phyloP scores from a whole-genome alignment of 768 basidiomycete genomes.

The Pilatotrama ljubarskyi region DNA sequence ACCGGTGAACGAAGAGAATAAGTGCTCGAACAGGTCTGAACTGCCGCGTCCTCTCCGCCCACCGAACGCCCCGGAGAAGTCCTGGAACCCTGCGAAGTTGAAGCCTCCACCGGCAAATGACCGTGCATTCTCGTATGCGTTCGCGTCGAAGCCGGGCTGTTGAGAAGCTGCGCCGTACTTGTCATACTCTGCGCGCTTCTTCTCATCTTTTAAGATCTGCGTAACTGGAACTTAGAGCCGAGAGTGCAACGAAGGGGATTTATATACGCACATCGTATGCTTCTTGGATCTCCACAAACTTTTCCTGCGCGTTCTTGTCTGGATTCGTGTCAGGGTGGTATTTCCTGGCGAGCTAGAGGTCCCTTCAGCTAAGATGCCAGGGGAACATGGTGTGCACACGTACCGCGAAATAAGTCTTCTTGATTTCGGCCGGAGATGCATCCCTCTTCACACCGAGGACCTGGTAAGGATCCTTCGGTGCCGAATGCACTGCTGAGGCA shows the following conservation, averaged over 20 bases:
- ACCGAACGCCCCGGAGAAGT: conserved; percentile 63
- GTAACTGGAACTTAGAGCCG: neutral
- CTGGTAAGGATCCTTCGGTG: conserved; percentile 83
- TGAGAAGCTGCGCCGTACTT: conserved; percentile 91
- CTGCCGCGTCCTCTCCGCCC: conserved; percentile 39
- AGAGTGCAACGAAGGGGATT: neutral
- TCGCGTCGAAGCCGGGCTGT: conserved; percentile 91
- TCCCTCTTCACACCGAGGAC: conserved; percentile 88
- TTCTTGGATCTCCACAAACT: conserved; percentile 94
- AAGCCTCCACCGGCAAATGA: conserved; percentile 51
- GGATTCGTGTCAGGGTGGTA: conserved; percentile 98
- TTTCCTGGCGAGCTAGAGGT: conserved; percentile 86
- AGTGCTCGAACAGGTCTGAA: conserved; percentile 78
- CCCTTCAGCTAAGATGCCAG: conserved; percentile 2
- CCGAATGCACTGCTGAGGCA: conserved; percentile 52
- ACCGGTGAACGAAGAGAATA: conserved; percentile 68
- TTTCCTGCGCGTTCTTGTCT: conserved; percentile 85
- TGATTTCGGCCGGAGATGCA: conserved; percentile 85
- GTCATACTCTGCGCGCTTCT: conserved; percentile 89
- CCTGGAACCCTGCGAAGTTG: conserved; percentile 74
- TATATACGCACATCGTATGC: conserved; percentile 84
- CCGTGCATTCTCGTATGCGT: conserved; percentile 62
- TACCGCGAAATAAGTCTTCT: conserved; percentile 96
- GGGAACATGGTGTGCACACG: conserved; percentile 34
- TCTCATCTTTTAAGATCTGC: conserved; percentile 91